These are phyloP conservation scores for Euphorbia tirucalli DNA, from an alignment of 345 rosid genomes.

Conservation along the genomic window DNA sequence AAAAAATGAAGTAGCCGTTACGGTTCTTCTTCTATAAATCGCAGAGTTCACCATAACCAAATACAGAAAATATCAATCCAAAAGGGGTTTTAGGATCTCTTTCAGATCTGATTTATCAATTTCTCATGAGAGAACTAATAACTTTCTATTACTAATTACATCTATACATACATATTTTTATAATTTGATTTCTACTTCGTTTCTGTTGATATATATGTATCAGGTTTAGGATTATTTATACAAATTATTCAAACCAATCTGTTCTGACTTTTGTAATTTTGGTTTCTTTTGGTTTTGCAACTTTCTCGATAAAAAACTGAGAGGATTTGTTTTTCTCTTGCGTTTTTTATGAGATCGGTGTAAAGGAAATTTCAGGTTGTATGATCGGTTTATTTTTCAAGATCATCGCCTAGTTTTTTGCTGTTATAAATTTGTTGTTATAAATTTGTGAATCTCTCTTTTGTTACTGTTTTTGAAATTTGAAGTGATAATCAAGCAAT, in stretches of 20 bases:
- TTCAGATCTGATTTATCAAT: not conserved
- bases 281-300: not conserved
- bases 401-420: slow-evolving; percentile 36
- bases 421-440: not conserved
- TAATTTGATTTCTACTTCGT: not conserved
- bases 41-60: slow-evolving; percentile 13
- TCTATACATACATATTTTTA: too few species aligned
- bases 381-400: slow-evolving; percentile 40
- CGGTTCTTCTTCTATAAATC: slow-evolving; percentile 43
- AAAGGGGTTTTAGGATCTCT: slow-evolving; percentile 1
- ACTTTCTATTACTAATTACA: not conserved
- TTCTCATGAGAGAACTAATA: not conserved
- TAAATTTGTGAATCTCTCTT: not conserved
- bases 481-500: not conserved
- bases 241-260: too few species aligned
- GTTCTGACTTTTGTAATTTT: too few species aligned
- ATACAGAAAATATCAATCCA: not conserved
- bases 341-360: not conserved
- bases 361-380: slow-evolving; percentile 10
- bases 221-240: too few species aligned
- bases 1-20: slow-evolving; percentile 44
- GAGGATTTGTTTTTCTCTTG: slow-evolving; percentile 8
- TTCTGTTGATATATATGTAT: not conserved
- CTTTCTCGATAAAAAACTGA: not conserved
- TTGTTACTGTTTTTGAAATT: not conserved